Conservation (phyloP, 1,284 basidiomycete genomes). For the Tilletia indica region DNA sequence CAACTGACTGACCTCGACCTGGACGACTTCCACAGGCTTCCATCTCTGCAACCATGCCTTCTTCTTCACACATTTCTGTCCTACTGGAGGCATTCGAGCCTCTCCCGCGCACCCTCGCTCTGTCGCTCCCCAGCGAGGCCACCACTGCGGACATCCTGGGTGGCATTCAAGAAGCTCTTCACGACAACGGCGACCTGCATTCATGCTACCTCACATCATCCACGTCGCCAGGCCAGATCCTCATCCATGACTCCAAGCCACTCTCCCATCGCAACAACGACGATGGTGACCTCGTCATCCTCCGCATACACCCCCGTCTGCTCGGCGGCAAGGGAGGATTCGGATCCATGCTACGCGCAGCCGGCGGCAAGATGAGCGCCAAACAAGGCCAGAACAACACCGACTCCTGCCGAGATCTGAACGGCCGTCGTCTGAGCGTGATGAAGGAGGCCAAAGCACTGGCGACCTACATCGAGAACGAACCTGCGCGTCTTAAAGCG, state of each 20-base stretch:
- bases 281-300: not conserved
- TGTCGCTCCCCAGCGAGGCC: conserved; percentile 28
- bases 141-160: conserved; percentile 28
- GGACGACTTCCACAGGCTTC: not conserved
- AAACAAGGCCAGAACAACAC: conserved; percentile 68
- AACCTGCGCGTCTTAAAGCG: conserved; percentile 76
- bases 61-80: conserved; percentile 20
- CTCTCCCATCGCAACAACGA: not conserved
- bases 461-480: conserved; percentile 81
- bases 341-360: conserved; percentile 89
- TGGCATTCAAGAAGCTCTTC: conserved; percentile 27
- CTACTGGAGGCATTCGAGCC: conserved; percentile 35
- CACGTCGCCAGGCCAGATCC: conserved; percentile 23
- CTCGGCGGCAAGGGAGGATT: conserved; percentile 97
- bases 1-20: too few relatives aligned
- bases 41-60: not conserved
- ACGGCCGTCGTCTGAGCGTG: conserved; percentile 82
- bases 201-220: conserved; percentile 19
- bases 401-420: conserved; percentile 90
- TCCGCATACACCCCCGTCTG: conserved; percentile 27
- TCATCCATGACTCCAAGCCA: conserved; percentile 12
- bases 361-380: conserved; percentile 91
- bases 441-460: conserved; percentile 95
- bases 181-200: not conserved
- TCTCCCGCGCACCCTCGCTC: conserved; percentile 31